phyloP scores from a whole-genome alignment of 2,329 filamentous ascomycete species.

The Chaetomium olivaceum region DNA sequence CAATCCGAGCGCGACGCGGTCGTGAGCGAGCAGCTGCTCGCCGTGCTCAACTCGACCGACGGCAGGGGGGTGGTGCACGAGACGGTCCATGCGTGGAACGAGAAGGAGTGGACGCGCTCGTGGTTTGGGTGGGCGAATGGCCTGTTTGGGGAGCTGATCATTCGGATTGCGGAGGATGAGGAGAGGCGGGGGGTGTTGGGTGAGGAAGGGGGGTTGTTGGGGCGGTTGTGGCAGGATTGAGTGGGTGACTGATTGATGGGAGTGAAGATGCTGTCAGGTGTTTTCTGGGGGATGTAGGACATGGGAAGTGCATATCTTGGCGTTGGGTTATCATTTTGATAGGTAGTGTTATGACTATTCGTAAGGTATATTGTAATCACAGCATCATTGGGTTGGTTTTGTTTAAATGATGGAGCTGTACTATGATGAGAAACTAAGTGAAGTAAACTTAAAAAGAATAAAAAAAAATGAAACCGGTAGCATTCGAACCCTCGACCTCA shows the following conservation, averaged over 20 bases:
- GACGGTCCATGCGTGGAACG: constrained; percentile 47
- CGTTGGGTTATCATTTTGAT: too few relatives aligned
- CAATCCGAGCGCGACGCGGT: constrained; percentile 36
- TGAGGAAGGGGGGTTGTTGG: constrained; percentile 33
- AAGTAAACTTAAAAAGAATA: too few relatives aligned
- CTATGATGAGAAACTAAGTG: too few relatives aligned
- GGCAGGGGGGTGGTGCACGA: constrained; percentile 52
- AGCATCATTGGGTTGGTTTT: too few relatives aligned
- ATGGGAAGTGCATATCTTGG: too few relatives aligned
- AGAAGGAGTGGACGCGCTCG: constrained; percentile 44
- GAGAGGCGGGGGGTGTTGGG: constrained; percentile 26
- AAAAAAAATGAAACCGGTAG: not conserved
- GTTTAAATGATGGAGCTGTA: too few relatives aligned
- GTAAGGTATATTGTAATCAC: too few relatives aligned
- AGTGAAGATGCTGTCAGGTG: not conserved
- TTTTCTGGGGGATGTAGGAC: too few relatives aligned
- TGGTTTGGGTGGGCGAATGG: constrained; percentile 51
- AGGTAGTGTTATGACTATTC: too few relatives aligned
- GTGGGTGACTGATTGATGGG: too few relatives aligned
- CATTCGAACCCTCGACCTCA: constrained; percentile 20
- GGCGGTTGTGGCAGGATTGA: constrained; percentile 36
- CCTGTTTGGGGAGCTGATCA: constrained; percentile 45
- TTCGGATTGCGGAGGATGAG: constrained; percentile 39
- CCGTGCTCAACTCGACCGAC: constrained; percentile 45
- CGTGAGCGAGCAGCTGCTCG: constrained; percentile 40